Evolutionary conservation across 768 basidiomycete genomes (phyloP).

Genomic region (Podaxis rugospora): DNA sequence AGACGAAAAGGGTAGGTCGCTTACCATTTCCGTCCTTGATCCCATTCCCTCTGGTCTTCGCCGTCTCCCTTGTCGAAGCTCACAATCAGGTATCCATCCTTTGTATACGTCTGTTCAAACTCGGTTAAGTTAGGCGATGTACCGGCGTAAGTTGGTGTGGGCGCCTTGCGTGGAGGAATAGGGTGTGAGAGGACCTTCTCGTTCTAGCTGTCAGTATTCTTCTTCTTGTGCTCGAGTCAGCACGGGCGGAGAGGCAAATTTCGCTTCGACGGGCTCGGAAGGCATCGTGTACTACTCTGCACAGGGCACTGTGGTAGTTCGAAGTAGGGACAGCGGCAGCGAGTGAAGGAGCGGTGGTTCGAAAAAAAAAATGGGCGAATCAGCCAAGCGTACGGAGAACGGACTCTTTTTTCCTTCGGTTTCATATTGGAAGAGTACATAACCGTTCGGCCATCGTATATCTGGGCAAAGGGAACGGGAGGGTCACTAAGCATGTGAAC

Average conservation of each 20-base stretch:
- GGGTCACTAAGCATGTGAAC: not conserved
- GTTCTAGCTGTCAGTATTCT: conserved; percentile 22
- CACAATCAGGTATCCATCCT: conserved; percentile 22
- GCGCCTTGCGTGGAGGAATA: not conserved
- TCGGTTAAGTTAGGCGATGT: not conserved
- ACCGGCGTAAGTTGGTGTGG: not conserved
- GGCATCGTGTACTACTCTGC: conserved; percentile 16
- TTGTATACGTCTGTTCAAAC: conserved; percentile 14
- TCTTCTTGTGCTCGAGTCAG: conserved; percentile 24
- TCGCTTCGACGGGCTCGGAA: conserved; percentile 27
- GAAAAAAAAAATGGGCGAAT: not conserved
- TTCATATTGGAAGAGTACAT: not conserved
- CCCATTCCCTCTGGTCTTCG: conserved; percentile 35
- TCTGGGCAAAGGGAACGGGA: not conserved
- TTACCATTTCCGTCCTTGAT: conserved; percentile 29
- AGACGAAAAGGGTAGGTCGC: not conserved
- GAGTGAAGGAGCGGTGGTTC: not conserved
- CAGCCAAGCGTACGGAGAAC: no score
- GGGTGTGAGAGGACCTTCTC: conserved; percentile 11
- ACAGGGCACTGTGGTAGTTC: no score
- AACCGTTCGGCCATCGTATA: not conserved
- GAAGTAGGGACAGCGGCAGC: no score
- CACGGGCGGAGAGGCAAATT: conserved; percentile 20
- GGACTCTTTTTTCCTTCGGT: no score
- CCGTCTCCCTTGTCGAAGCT: conserved; percentile 21